Evolutionary conservation across 768 basidiomycete species (phyloP).

Genomic region (Termitomyces titanicus): DNA sequence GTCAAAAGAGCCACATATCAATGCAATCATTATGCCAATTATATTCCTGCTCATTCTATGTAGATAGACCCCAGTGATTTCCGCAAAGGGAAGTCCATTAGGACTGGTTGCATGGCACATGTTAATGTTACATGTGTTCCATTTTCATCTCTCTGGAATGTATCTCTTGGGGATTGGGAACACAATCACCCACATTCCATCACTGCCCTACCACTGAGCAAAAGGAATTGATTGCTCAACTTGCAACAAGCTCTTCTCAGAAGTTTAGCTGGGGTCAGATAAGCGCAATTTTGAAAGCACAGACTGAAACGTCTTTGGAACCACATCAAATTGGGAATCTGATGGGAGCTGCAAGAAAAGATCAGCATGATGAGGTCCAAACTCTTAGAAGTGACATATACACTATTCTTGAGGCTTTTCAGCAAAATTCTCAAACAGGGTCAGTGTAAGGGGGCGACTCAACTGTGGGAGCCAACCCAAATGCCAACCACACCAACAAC

Average conservation of each 20-base stretch:
- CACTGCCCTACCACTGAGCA: constrained; percentile 16
- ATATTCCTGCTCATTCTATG: constrained; percentile 9
- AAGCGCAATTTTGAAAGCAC: constrained; percentile 8
- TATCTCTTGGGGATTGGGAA: constrained; percentile 13
- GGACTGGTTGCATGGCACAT: constrained; percentile 19
- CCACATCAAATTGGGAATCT: constrained; percentile 27
- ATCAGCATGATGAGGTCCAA: constrained; percentile 16
- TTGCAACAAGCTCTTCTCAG: constrained; percentile 3
- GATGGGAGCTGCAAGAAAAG: too few relatives aligned
- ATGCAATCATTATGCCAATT: too few relatives aligned
- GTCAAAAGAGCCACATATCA: constrained; percentile 14
- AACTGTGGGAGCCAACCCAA: too few relatives aligned
- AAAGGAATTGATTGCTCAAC: constrained; percentile 4
- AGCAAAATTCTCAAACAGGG: background rate
- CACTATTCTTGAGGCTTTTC: constrained; percentile 20
- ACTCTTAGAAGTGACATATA: constrained; percentile 24
- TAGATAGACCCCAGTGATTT: constrained; percentile 18
- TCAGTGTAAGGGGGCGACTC: too few relatives aligned
- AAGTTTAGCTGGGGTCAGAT: constrained; percentile 16
- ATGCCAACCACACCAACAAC: too few relatives aligned
- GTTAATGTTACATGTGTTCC: constrained; percentile 17
- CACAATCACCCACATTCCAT: constrained; percentile 22
- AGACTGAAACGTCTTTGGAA: constrained; percentile 17
- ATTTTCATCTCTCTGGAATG: constrained; percentile 13
- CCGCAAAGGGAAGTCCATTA: constrained; percentile 15